phyloP scores from a whole-genome alignment of 2,329 filamentous ascomycete genomes.

The Nannizzia gypsea region DNA sequence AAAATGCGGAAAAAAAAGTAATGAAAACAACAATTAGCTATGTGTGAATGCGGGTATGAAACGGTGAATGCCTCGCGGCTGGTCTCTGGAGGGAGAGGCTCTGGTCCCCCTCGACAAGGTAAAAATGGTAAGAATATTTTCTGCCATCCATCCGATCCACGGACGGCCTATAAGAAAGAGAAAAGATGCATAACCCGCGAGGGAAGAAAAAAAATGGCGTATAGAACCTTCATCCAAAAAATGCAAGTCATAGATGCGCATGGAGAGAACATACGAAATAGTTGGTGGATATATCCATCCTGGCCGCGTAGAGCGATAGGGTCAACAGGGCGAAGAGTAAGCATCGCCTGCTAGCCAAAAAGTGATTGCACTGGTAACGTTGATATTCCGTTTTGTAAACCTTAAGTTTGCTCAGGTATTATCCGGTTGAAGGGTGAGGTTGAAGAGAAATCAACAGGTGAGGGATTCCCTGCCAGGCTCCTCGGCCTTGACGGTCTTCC shows the following conservation, averaged over 20 bases:
- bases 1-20: slow-evolving; percentile 3
- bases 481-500: slow-evolving; percentile 25
- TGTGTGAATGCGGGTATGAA: slow-evolving; percentile 3
- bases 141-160: slow-evolving; percentile 1
- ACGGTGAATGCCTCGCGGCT: slow-evolving; percentile 2
- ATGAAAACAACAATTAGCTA: neutral
- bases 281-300: neutral
- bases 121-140: neutral
- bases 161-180: neutral
- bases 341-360: neutral
- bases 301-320: neutral
- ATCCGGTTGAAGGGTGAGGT: too few relatives aligned
- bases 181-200: slow-evolving; percentile 1
- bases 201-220: neutral
- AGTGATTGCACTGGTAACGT: neutral
- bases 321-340: neutral
- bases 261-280: slow-evolving; percentile 1
- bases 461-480: slow-evolving; percentile 11
- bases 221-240: slow-evolving; percentile 1
- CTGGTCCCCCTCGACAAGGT: neutral
- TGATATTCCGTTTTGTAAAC: neutral
- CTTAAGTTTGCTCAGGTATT: neutral
- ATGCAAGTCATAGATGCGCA: neutral
- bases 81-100: slow-evolving; percentile 2
- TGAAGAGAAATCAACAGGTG: slow-evolving; percentile 5